Percentiles rank a stretch among this genome's conserved stretches.
Evolutionary conservation across 2,329 filamentous ascomycete genomes (phyloP).

Genomic region (Phialocephala subalpina): DNA sequence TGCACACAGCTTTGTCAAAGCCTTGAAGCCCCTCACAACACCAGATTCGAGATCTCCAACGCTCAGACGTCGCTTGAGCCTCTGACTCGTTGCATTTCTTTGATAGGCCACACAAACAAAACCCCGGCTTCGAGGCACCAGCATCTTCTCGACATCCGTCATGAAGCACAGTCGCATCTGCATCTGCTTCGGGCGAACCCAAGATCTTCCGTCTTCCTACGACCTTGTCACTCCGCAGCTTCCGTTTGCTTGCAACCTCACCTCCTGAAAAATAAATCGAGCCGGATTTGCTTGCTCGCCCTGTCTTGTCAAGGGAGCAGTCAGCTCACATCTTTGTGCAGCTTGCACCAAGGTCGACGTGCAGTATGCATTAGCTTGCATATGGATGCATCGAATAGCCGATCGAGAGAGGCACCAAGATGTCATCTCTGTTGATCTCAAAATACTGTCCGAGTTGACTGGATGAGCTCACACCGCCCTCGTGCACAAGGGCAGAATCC

Average conservation of each 20-base stretch:
- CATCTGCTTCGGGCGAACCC: constrained; percentile 8
- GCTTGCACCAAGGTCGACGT: background rate
- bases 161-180: constrained; percentile 1
- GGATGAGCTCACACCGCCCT: background rate
- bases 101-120: constrained; percentile 6
- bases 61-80: constrained; percentile 7
- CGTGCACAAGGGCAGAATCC: background rate
- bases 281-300: background rate
- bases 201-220: background rate
- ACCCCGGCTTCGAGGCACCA: background rate
- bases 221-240: constrained; percentile 3
- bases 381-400: constrained; percentile 8
- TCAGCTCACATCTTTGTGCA: constrained; percentile 1
- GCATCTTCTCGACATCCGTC: constrained; percentile 8
- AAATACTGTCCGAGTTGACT: background rate
- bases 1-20: constrained; percentile 1
- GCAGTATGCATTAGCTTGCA: constrained; percentile 2
- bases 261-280: constrained; percentile 12
- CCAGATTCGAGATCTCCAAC: constrained; percentile 3
- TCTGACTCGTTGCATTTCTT: constrained; percentile 1
- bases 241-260: constrained; percentile 2
- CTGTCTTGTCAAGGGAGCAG: background rate
- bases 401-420: constrained; percentile 1
- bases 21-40: background rate
- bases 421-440: constrained; percentile 8